These are phyloP conservation scores for Plasmodium coatneyi DNA, from an alignment of 169 alveolate genomes.

Conservation along the genomic window DNA sequence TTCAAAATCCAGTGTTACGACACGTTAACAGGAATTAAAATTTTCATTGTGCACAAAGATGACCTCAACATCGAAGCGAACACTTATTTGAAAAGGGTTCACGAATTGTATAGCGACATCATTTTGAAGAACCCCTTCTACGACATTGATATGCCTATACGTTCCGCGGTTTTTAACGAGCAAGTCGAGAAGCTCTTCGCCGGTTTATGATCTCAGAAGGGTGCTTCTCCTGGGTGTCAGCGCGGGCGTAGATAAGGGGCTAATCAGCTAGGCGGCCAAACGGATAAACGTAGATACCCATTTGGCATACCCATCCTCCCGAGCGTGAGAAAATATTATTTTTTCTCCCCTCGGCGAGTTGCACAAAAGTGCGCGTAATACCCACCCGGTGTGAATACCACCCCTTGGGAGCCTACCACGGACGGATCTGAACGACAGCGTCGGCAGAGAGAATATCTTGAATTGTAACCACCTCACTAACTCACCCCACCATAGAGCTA, in stretches of 20 bases:
- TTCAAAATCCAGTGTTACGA: conserved; percentile 92
- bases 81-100: conserved; percentile 85
- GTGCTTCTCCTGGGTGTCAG: not conserved
- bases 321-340: too few species aligned
- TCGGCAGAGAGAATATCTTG: not conserved
- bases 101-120: conserved; percentile 92
- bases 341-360: too few species aligned
- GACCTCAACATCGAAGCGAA: conserved; percentile 79
- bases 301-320: not conserved
- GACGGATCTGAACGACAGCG: not conserved
- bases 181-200: conserved; percentile 81
- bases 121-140: conserved; percentile 95
- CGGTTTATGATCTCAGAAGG: conserved; percentile 18
- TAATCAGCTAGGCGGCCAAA: not conserved
- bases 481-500: not conserved
- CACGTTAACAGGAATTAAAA: conserved; percentile 90
- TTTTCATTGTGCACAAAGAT: conserved; percentile 67
- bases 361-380: too few species aligned
- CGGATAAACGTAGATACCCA: not conserved
- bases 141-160: conserved; percentile 94
- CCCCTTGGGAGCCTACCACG: not conserved
- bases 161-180: conserved; percentile 84
- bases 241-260: not conserved
- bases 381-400: not conserved
- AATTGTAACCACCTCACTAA: not conserved